Conservation (phyloP, 257 asterid species). For the Solanum corneliomulleri region DNA sequence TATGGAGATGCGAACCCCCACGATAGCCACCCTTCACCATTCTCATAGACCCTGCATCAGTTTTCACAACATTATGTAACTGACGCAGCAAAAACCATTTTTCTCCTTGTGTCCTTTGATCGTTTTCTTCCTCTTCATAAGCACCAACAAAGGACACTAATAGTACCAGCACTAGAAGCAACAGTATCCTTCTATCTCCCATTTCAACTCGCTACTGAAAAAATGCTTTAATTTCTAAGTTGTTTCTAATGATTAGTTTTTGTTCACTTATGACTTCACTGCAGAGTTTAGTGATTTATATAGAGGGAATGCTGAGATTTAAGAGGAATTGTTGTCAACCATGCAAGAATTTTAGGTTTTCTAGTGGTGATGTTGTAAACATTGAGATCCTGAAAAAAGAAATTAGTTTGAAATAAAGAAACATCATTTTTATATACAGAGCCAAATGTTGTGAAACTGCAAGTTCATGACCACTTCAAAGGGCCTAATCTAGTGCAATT, state of each 20-base stretch:
- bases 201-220: background rate
- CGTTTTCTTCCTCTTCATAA: background rate
- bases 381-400: background rate
- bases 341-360: conserved; percentile 35
- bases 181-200: conserved; percentile 3
- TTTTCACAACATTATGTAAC: conserved; percentile 36
- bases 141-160: conserved; percentile 11
- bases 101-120: conserved; percentile 12
- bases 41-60: conserved; percentile 63
- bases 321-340: conserved; percentile 33
- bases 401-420: background rate
- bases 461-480: background rate
- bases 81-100: conserved; percentile 44
- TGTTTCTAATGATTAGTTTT: background rate
- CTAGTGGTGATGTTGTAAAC: background rate
- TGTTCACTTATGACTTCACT: background rate
- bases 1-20: background rate
- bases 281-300: conserved; percentile 6
- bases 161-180: conserved; percentile 15
- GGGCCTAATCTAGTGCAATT: background rate
- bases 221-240: background rate
- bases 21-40: conserved; percentile 34
- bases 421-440: background rate
- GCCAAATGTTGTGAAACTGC: background rate
- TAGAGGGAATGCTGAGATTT: conserved; percentile 6